phyloP scores from a whole-genome alignment of 805 yeast species.

The Candida jianshihensis region DNA sequence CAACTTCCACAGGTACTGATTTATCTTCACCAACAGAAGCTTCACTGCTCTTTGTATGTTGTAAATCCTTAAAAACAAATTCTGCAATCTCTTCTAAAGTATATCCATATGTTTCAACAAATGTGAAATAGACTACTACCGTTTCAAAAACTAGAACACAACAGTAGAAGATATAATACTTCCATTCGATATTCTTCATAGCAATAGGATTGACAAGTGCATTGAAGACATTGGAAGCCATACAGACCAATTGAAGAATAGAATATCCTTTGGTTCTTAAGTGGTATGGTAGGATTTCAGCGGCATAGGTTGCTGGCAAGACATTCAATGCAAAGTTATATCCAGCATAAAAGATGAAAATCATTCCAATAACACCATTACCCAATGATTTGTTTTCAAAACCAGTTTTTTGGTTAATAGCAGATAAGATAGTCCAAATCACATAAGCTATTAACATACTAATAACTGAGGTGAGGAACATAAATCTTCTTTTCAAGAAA shows the following conservation, averaged over 20 bases:
- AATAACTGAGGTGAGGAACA: slow-evolving; percentile 26
- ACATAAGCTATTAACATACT: slow-evolving; percentile 28
- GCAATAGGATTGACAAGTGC: slow-evolving; percentile 25
- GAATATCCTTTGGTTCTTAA: slow-evolving; percentile 17
- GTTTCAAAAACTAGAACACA: slow-evolving; percentile 20
- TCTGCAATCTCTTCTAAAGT: slow-evolving; percentile 22
- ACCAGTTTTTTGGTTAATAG: slow-evolving; percentile 11
- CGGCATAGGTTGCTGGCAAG: slow-evolving; percentile 33
- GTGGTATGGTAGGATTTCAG: slow-evolving; percentile 28
- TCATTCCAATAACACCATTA: slow-evolving; percentile 39
- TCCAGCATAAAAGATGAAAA: slow-evolving; percentile 32
- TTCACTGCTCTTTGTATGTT: background rate
- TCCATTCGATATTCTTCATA: background rate
- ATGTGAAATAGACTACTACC: slow-evolving; percentile 20
- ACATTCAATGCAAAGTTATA: slow-evolving; percentile 35
- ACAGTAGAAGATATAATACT: slow-evolving; percentile 25
- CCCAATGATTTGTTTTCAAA: slow-evolving; percentile 26
- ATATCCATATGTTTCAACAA: slow-evolving; percentile 27
- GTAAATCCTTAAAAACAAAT: background rate
- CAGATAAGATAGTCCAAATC: slow-evolving; percentile 36
- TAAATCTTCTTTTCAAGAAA: slow-evolving; percentile 25
- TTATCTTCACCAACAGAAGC: background rate
- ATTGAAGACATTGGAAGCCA: slow-evolving; percentile 16
- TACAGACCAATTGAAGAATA: slow-evolving; percentile 6
- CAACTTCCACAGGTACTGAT: no score